A percentile compares a stretch with the other conserved stretches of the same genome.
phyloP scores from a whole-genome alignment of 169 alveolate genomes.

The Plasmodium sp. region DNA sequence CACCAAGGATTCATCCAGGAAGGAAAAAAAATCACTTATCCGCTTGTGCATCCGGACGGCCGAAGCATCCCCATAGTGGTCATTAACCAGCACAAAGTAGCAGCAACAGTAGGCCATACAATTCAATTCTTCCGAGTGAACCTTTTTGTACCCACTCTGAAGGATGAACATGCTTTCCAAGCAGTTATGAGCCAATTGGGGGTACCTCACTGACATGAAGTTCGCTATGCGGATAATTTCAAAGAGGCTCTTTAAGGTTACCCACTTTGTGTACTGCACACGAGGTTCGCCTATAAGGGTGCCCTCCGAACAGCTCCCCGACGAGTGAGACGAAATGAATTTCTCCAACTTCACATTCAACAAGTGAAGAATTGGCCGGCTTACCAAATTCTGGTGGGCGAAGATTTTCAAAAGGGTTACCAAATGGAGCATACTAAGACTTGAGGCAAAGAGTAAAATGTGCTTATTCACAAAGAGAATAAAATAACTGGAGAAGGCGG shows the following conservation, averaged over 20 bases:
- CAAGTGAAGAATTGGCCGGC: constrained; percentile 30
- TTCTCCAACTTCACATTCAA: constrained; percentile 11
- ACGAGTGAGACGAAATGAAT: not conserved
- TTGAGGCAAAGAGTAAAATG: constrained; percentile 28
- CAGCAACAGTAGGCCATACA: constrained; percentile 12
- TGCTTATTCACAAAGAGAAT: constrained; percentile 25
- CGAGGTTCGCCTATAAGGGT: not conserved
- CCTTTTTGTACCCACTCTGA: constrained; percentile 2
- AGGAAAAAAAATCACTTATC: not conserved
- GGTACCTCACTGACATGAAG: constrained; percentile 6
- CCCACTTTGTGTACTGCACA: not conserved
- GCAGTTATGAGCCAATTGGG: not conserved
- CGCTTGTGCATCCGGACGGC: not conserved
- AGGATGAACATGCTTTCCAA: constrained; percentile 17
- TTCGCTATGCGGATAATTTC: not conserved
- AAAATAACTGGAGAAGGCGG: constrained; percentile 27
- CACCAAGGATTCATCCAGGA: not conserved
- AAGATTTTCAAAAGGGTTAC: constrained; percentile 25
- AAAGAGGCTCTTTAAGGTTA: constrained; percentile 1
- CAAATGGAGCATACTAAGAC: constrained; percentile 28
- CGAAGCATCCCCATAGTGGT: not conserved
- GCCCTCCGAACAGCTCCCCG: not conserved
- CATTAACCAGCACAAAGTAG: constrained; percentile 32
- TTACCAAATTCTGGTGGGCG: constrained; percentile 24
- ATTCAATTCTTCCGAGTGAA: not conserved